phyloP scores from a whole-genome alignment of 2,329 filamentous ascomycete genomes.

The Zymoseptoria crescenta region DNA sequence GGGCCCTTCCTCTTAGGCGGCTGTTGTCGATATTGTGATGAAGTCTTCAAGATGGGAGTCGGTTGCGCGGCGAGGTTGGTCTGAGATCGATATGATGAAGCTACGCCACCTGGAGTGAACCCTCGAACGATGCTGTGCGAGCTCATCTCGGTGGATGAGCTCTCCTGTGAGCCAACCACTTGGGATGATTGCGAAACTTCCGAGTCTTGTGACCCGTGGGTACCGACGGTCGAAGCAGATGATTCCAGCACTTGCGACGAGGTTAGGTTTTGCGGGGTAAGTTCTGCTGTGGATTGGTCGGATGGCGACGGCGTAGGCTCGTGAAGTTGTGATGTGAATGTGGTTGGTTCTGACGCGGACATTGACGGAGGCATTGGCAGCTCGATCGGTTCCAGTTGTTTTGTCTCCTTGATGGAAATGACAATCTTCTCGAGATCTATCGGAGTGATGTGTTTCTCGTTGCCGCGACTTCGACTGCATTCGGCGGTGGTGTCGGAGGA shows the following conservation, averaged over 20 bases:
- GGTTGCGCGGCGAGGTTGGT: slow-evolving; percentile 47
- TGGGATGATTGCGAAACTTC: slow-evolving; percentile 28
- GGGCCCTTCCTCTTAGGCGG: slow-evolving; percentile 57
- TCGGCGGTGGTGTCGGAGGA: slow-evolving; percentile 59
- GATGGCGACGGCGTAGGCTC: slow-evolving; percentile 8
- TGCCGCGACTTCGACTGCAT: slow-evolving; percentile 58
- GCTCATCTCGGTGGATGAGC: slow-evolving; percentile 54
- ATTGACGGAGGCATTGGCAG: slow-evolving; percentile 24
- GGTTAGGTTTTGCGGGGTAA: neutral
- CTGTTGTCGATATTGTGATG: slow-evolving; percentile 26
- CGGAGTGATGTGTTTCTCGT: slow-evolving; percentile 84
- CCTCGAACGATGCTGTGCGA: slow-evolving; percentile 71
- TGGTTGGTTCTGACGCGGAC: neutral
- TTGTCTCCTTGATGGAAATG: slow-evolving; percentile 79
- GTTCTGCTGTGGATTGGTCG: neutral
- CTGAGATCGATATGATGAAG: slow-evolving; percentile 58
- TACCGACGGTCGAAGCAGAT: slow-evolving; percentile 50
- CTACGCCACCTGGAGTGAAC: slow-evolving; percentile 70
- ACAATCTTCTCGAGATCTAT: slow-evolving; percentile 92
- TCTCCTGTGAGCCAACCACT: slow-evolving; percentile 49
- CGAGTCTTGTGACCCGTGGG: slow-evolving; percentile 33
- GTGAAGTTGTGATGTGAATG: slow-evolving; percentile 3
- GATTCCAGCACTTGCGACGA: slow-evolving; percentile 39
- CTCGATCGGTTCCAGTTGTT: slow-evolving; percentile 54
- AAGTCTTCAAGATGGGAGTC: slow-evolving; percentile 54